Conservation (phyloP, 768 basidiomycete species). For the Tricholoma bakamatsutake region DNA sequence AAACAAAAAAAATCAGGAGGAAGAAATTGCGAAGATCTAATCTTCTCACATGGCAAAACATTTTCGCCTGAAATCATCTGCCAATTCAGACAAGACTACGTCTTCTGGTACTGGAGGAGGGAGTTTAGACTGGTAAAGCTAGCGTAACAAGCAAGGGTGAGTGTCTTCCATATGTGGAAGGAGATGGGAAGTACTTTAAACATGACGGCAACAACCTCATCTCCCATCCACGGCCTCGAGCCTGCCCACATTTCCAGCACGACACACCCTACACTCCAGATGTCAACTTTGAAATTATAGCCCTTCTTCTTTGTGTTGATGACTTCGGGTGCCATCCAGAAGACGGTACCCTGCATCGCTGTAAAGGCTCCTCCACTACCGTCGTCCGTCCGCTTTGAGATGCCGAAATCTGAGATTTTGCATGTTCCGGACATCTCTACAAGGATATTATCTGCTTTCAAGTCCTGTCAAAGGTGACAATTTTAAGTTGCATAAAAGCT, state of each 20-base stretch:
- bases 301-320: slow-evolving; percentile 83
- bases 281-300: slow-evolving; percentile 96
- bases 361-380: slow-evolving; percentile 79
- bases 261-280: slow-evolving; percentile 99
- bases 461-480: slow-evolving; percentile 47
- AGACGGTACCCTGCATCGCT: slow-evolving; percentile 96
- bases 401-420: slow-evolving; percentile 98
- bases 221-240: slow-evolving; percentile 88
- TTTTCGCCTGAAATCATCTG: slow-evolving; percentile 78
- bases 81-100: slow-evolving; percentile 66
- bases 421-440: slow-evolving; percentile 89
- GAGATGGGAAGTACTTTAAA: slow-evolving; percentile 63
- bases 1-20: not conserved
- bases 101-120: slow-evolving; percentile 89
- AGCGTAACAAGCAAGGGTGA: not conserved
- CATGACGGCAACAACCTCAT: slow-evolving; percentile 89
- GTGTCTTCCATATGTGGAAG: not conserved
- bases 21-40: slow-evolving; percentile 5
- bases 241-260: slow-evolving; percentile 99
- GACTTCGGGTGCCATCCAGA: slow-evolving; percentile 99
- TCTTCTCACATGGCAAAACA: slow-evolving; percentile 87
- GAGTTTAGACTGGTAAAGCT: slow-evolving; percentile 82
- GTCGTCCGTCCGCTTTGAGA: slow-evolving; percentile 93
- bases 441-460: slow-evolving; percentile 98
- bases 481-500: not conserved